Evolutionary conservation across 305 asterid species (phyloP), one percentile per base, ranked within the genome.

Genomic region (Rubia occidens): DNA sequence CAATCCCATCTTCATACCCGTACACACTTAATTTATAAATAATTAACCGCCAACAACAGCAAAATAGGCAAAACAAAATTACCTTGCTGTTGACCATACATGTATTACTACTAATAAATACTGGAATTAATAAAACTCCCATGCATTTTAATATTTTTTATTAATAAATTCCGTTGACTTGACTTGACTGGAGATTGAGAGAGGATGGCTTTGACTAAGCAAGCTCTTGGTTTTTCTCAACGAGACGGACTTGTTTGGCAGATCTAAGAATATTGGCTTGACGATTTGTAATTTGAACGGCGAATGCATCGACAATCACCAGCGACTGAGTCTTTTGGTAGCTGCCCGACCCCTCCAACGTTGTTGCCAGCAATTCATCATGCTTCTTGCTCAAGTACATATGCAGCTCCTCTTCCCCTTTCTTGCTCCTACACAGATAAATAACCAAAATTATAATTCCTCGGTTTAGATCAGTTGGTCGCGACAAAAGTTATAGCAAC

Each of bases 281-380:
- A 73, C 79, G 71, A 51, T 89, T 84, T 0, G 90, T 80, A 71
- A 92, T 88, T 77, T 88, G 79, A 0, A 88, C 98, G 0, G 97
- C 97, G 42, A 89, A 92, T 0, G 85, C 95, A 56, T 92, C 98
- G n/a, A 92, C 96, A 62, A 92, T 88, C 58, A 84, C 96, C 82
- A 92, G 67, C 1, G 98, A 89, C 43, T 85, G 76, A 47, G 90
- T 88, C 83, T 92, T 92, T 45, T 64, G 77, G 77, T 89, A 92
- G 79, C 83, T 84, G 14, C 91, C 93, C 0, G 89, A 82, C 3
- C 55, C 55, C 42, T 71, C 82, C 5, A 92, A 86, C 13, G 75
- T 77, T 58, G 70, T 87, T 2, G 90, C 87, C 82, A 92, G 74
- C 64, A 89, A 11, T 43, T 86, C 88, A 58, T 87, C 95, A 65